Evolutionary conservation across 2,329 filamentous ascomycete genomes (phyloP).

Genomic region (Pseudocercospora fuligena): DNA sequence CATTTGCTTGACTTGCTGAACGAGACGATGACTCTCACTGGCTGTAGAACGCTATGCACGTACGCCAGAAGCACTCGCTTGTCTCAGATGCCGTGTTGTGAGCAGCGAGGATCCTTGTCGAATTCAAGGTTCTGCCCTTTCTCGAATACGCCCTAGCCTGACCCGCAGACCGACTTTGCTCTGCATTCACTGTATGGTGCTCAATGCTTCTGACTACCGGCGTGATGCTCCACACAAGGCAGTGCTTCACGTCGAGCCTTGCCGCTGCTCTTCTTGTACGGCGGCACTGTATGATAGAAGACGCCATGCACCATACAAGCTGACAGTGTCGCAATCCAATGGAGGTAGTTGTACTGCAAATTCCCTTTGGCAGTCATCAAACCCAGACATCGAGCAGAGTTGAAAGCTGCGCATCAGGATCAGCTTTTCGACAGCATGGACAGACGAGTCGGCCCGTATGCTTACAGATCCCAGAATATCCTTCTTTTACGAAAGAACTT

Average conservation of each 20-base stretch:
- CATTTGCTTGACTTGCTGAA: not conserved
- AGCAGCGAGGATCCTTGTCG: not conserved
- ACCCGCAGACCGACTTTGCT: not conserved
- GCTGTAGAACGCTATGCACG: not conserved
- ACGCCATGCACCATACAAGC: slow-evolving; percentile 42
- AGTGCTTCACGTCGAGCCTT: slow-evolving; percentile 3
- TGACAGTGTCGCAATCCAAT: slow-evolving; percentile 40
- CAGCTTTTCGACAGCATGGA: not conserved
- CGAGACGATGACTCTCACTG: not conserved
- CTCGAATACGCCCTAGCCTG: not conserved
- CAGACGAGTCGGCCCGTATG: not conserved
- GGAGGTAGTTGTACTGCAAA: slow-evolving; percentile 43
- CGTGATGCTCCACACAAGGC: slow-evolving; percentile 18
- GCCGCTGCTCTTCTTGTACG: slow-evolving; percentile 19
- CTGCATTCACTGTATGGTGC: not conserved
- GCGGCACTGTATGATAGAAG: slow-evolving; percentile 38
- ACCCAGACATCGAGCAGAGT: slow-evolving; percentile 44
- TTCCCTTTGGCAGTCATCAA: slow-evolving; percentile 42
- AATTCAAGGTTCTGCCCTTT: not conserved
- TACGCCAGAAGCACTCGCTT: not conserved
- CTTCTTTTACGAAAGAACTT: slow-evolving; percentile 36
- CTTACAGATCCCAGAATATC: slow-evolving; percentile 40
- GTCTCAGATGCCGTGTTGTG: not conserved
- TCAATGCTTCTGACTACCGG: not conserved
- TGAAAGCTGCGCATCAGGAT: slow-evolving; percentile 33